Evolutionary conservation across 2,329 filamentous ascomycete species (phyloP), one percentile per base, ranked within the genome.

Genomic region (Pseudogymnoascus sp.): DNA sequence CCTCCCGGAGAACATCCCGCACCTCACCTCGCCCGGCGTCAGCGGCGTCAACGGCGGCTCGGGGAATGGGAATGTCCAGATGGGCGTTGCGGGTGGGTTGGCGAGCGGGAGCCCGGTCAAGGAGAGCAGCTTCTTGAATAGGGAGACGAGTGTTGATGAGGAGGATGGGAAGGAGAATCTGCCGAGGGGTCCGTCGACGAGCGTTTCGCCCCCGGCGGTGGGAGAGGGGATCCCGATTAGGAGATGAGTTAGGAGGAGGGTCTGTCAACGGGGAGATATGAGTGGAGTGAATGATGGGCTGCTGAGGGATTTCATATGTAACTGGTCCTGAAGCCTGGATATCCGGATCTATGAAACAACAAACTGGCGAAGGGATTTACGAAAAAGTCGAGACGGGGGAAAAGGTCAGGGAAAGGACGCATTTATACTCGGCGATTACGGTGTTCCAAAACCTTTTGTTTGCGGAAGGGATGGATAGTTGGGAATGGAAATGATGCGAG

Each of bases 1-100:
- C 62, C 88, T 93, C 61, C 92, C 93, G 69, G 92, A 96, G 79
- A 96, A 96, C 77, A 96, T 97, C 77, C 93, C 93, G 31, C 92
- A 96, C 80, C 84, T 93, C 70, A 87, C 89, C 46, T 89, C 89
- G 63, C 87, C 89, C 65, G 69, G 76, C 56, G 69, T 74, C 19
- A 40, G 56, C 4, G 56, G 56, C 11, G 31, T 60, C 4, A 35
- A 60, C 6, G 65, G 69, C 26, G 66, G 70, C 64, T 73, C 69
- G 62, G 70, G 73, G 66, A 75, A 70, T 65, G 65, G 68, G 56
- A 75, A 70, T 65, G 56, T 60, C 11, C 78, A 76, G 67, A 76
- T 69, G 70, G 78, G 73, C 68, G 79, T 75, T 70, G 76, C 76
- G 66, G 75, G 75, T 62, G 79, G 81, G 63, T 73, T 81, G 66